Evolutionary conservation across 495 filamentous ascomycete species (phyloP).

Genomic region (Acidiella bohemica): DNA sequence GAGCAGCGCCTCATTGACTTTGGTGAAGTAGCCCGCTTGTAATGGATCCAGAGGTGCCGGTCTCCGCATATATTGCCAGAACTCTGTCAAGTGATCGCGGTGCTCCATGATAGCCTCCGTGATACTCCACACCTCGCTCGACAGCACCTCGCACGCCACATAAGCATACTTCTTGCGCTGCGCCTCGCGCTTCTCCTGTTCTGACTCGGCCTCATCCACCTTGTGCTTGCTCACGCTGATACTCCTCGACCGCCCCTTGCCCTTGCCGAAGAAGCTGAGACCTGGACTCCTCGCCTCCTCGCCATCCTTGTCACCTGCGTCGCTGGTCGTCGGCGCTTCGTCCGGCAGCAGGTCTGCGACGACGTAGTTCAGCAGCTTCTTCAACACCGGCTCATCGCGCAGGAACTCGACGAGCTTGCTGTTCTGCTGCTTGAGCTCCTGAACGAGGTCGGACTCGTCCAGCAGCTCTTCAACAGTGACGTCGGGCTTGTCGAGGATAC

Average conservation of each 20-base stretch:
- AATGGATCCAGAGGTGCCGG: constrained; percentile 73
- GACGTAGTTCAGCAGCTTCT: constrained; percentile 82
- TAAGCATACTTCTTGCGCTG: constrained; percentile 81
- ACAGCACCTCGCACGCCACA: constrained; percentile 81
- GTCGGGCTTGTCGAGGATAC: constrained; percentile 86
- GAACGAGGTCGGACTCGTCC: constrained; percentile 88
- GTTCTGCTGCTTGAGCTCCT: constrained; percentile 97
- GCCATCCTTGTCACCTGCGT: constrained; percentile 47
- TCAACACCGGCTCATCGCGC: constrained; percentile 72
- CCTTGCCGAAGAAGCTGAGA: constrained; percentile 16
- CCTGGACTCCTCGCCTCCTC: constrained; percentile 36
- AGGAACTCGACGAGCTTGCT: constrained; percentile 94
- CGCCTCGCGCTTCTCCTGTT: constrained; percentile 51
- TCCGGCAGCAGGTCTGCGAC: constrained; percentile 52
- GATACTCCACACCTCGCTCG: constrained; percentile 93
- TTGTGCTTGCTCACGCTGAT: constrained; percentile 12
- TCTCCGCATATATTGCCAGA: constrained; percentile 81
- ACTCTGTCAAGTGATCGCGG: constrained; percentile 56
- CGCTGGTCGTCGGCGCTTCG: constrained; percentile 34
- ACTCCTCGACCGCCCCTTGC: constrained; percentile 21
- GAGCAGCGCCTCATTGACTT: constrained; percentile 89
- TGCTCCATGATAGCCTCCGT: constrained; percentile 83
- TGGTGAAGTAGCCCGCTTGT: constrained; percentile 95
- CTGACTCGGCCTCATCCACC: constrained; percentile 24
- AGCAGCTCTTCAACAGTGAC: constrained; percentile 90